phyloP scores from a whole-genome alignment of 768 basidiomycete genomes.

The Leccinum imitatum region DNA sequence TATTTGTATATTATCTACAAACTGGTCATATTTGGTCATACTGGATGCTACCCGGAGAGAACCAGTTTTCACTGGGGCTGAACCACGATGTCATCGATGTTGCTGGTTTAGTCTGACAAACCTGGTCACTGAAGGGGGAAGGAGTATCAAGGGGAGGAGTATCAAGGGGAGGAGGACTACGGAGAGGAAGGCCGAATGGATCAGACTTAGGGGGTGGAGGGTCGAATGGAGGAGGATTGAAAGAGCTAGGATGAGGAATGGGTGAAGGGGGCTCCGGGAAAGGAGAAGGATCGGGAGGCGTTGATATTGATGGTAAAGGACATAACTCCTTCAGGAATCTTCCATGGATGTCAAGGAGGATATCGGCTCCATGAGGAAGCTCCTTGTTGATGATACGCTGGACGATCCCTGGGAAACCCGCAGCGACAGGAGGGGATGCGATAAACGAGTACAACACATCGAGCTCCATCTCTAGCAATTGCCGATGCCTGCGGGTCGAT shows the following conservation, averaged over 20 bases:
- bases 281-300: background rate
- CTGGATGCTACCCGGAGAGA: too few relatives aligned
- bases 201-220: too few relatives aligned
- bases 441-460: background rate
- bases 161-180: too few relatives aligned
- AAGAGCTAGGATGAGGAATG: background rate
- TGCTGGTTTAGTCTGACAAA: too few relatives aligned
- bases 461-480: background rate
- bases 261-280: background rate
- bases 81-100: too few relatives aligned
- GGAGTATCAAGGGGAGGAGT: too few relatives aligned
- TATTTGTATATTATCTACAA: too few relatives aligned
- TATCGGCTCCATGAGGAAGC: background rate
- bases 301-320: background rate
- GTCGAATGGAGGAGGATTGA: background rate
- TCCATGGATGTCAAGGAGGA: background rate
- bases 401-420: background rate
- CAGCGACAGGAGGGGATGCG: background rate
- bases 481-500: background rate
- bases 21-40: too few relatives aligned
- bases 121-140: too few relatives aligned
- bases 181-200: too few relatives aligned
- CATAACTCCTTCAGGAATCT: background rate
- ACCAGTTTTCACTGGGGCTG: too few relatives aligned
- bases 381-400: background rate